Base-by-base conservation (phyloP, 2,329 filamentous ascomycete genomes). In the Venturia nashicola region DNA sequence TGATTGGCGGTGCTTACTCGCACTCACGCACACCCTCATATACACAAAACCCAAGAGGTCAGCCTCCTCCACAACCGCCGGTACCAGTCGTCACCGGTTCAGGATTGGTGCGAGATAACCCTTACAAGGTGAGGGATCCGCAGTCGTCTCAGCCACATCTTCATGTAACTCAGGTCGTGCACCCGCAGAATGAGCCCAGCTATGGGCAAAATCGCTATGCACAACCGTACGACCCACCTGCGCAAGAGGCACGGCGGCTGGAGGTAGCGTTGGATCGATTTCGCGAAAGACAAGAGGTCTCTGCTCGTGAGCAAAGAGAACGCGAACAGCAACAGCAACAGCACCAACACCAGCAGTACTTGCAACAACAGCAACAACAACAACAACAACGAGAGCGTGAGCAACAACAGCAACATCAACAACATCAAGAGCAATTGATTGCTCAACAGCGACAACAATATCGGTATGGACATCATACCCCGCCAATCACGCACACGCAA, bases 1-100 rank as follows among this genome's bases (percentile, higher is more conserved):
- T 23, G 14, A 5, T 40, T 32, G 44, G 20, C 8, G 39, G 32
- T 34, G 39, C 46, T 14, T 40, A 34, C 12, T 55, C 40, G 20
- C 62, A 64, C 20, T 64, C 62, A 12, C 54, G 62, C n/a, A 61
- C 57, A 34, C 39, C 54, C 9, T 64, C 62, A 5, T 64, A 64
- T 39, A 51, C 36, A 32, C 62, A 64, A 9, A 36, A 36, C 23
- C 51, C 51, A 36, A 18, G 32, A 54, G 20, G 27, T 7, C 61
- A 48, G 20, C 61, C 23, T 57, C 61, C 42, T 36, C 11, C 51
- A 34, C 27, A 18, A 57, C 23, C 51, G 12, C 16, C 51, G 34
- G 27, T 27, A 12, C 18, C 51, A 8, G 18, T 36, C 32, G 51
- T 51, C 2, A 51, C 32, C 14, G 51, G 51, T 34, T 32, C 51